These are phyloP conservation scores for Lathyrus tuberosus DNA, from an alignment of 306 rosid species.

Conservation along the genomic window DNA sequence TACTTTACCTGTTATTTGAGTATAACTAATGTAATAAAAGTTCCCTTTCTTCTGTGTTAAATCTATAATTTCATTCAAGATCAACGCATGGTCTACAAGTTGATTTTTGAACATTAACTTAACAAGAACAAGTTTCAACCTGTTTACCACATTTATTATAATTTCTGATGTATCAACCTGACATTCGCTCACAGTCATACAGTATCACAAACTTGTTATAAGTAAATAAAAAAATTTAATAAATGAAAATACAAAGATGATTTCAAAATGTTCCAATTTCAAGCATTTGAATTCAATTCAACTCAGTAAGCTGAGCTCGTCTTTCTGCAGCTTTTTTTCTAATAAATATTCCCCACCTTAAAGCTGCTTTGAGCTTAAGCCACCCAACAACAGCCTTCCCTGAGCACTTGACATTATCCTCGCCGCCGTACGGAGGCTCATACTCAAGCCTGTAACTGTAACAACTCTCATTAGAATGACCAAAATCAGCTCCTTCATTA, in stretches of 20 bases:
- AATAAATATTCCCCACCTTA: slow-evolving; percentile 88
- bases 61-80: too few species aligned
- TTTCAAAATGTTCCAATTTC: neutral
- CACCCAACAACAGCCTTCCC: slow-evolving; percentile 90
- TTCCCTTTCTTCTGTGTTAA: too few species aligned
- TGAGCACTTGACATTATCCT: slow-evolving; percentile 56
- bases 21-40: too few species aligned
- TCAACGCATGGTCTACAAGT: too few species aligned
- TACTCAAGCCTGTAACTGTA: slow-evolving; percentile 58
- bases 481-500: slow-evolving; percentile 54
- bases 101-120: too few species aligned
- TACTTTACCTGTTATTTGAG: too few species aligned
- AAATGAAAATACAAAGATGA: slow-evolving; percentile 1
- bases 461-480: slow-evolving; percentile 55
- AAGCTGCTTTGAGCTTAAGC: slow-evolving; percentile 91
- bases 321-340: slow-evolving; percentile 80
- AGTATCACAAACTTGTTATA: slow-evolving; percentile 34
- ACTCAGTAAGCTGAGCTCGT: slow-evolving; percentile 82
- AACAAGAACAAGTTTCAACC: too few species aligned
- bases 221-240: slow-evolving; percentile 22
- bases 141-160: too few species aligned
- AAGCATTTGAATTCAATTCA: slow-evolving; percentile 53
- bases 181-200: slow-evolving; percentile 25
- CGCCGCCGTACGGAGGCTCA: slow-evolving; percentile 55
- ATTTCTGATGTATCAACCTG: too few species aligned